Conservation (phyloP, 768 basidiomycete species). For the Coprinellus aureogranulatus region DNA sequence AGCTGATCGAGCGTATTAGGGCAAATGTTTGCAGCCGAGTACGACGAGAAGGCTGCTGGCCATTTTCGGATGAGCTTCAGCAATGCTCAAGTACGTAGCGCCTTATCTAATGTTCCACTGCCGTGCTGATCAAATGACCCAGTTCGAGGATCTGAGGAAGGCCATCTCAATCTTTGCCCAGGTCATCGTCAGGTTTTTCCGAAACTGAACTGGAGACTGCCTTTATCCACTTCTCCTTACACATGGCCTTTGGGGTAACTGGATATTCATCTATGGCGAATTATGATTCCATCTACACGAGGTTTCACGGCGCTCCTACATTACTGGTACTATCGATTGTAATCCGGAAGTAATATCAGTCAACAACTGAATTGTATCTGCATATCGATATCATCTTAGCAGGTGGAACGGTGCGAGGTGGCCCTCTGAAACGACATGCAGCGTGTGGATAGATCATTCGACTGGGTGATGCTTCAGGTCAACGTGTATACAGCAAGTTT, state of each 20-base stretch:
- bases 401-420: too few relatives aligned
- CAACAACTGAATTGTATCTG: neutral
- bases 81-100: slow-evolving; percentile 42
- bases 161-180: slow-evolving; percentile 44
- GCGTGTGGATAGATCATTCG: neutral
- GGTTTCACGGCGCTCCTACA: too few relatives aligned
- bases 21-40: slow-evolving; percentile 39
- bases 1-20: slow-evolving; percentile 20
- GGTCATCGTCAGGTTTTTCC: slow-evolving; percentile 40
- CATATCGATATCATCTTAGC: neutral
- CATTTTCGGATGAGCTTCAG: slow-evolving; percentile 62
- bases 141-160: slow-evolving; percentile 44
- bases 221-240: too few relatives aligned
- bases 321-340: neutral
- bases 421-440: neutral
- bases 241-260: too few relatives aligned
- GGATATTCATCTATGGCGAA: too few relatives aligned
- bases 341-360: neutral
- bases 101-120: neutral
- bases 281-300: too few relatives aligned
- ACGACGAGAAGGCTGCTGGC: slow-evolving; percentile 30
- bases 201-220: neutral
- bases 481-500: slow-evolving; percentile 4
- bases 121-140: neutral
- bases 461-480: neutral